These are phyloP conservation scores for Intubia oerlemansii DNA, from an alignment of 2,329 filamentous ascomycete genomes.

Conservation along the genomic window DNA sequence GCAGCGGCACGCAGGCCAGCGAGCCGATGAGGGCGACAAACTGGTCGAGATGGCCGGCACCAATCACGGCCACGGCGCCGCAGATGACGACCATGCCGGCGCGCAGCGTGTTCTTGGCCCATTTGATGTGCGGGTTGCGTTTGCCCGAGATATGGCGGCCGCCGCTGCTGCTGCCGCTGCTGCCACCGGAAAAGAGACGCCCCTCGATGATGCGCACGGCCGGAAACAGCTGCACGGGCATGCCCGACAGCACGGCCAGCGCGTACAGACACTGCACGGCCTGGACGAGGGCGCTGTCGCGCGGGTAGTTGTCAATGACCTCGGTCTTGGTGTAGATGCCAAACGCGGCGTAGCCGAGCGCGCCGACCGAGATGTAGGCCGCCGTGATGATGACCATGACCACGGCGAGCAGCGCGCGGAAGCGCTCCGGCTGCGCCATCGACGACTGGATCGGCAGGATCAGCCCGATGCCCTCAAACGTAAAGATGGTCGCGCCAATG, in stretches of 20 bases:
- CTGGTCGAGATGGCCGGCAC: slow-evolving; percentile 48
- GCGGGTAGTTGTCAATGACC: slow-evolving; percentile 57
- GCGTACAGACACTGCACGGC: slow-evolving; percentile 57
- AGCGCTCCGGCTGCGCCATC: slow-evolving; percentile 49
- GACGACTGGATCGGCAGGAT: slow-evolving; percentile 58
- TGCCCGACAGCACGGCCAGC: slow-evolving; percentile 49
- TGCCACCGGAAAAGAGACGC: slow-evolving; percentile 33
- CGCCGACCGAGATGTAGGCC: slow-evolving; percentile 51
- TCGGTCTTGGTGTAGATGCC: slow-evolving; percentile 47
- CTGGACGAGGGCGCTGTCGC: slow-evolving; percentile 50
- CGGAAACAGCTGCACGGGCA: slow-evolving; percentile 56
- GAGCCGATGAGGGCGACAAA: slow-evolving; percentile 56
- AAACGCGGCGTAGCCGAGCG: slow-evolving; percentile 55
- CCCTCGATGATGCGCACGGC: slow-evolving; percentile 51
- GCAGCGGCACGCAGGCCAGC: slow-evolving; percentile 52
- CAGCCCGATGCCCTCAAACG: slow-evolving; percentile 58
- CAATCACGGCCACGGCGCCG: slow-evolving; percentile 37
- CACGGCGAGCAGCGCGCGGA: slow-evolving; percentile 39
- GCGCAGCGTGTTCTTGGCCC: slow-evolving; percentile 54
- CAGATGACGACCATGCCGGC: slow-evolving; percentile 34
- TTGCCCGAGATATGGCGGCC: slow-evolving; percentile 45
- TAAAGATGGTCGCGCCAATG: slow-evolving; percentile 55
- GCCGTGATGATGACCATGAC: slow-evolving; percentile 56
- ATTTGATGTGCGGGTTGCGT: slow-evolving; percentile 41
- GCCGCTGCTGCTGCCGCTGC: background rate